Percentiles rank a stretch among this genome's conserved stretches.
These are phyloP conservation scores for Beta corolliflora DNA, from an alignment of 179 eudicot genomes.

Conservation along the genomic window DNA sequence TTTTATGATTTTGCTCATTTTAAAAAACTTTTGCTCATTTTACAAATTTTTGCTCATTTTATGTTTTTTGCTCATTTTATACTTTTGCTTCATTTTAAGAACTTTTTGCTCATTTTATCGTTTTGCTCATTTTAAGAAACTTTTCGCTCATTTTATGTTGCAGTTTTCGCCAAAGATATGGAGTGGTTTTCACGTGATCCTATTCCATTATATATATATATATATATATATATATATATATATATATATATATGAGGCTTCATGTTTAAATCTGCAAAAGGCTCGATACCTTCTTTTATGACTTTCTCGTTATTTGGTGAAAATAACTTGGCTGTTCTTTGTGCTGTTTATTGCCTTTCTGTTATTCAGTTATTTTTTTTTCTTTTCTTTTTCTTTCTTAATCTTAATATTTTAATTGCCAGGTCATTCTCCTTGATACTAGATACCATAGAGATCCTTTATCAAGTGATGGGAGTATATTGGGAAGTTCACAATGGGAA, in stretches of 20 bases:
- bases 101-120: too few species aligned
- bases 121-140: too few species aligned
- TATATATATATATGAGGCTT: background rate
- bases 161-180: too few species aligned
- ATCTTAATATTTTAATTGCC: background rate
- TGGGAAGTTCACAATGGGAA: conserved; percentile 66
- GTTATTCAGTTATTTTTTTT: background rate
- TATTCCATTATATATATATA: too few species aligned
- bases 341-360: background rate
- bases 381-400: background rate
- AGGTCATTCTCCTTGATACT: conserved; percentile 76
- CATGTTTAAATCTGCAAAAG: background rate
- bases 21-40: too few species aligned
- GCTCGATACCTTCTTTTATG: background rate
- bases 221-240: too few species aligned
- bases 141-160: too few species aligned
- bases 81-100: too few species aligned
- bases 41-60: too few species aligned
- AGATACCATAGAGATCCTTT: conserved; percentile 76
- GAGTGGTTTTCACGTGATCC: too few species aligned
- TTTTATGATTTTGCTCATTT: too few species aligned
- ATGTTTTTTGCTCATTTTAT: too few species aligned
- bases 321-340: background rate
- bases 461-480: conserved; percentile 62
- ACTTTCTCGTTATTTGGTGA: conserved; percentile 3